Evolutionary conservation across 805 yeast species (phyloP).

Genomic region (Nakazawaea laoshanensis): DNA sequence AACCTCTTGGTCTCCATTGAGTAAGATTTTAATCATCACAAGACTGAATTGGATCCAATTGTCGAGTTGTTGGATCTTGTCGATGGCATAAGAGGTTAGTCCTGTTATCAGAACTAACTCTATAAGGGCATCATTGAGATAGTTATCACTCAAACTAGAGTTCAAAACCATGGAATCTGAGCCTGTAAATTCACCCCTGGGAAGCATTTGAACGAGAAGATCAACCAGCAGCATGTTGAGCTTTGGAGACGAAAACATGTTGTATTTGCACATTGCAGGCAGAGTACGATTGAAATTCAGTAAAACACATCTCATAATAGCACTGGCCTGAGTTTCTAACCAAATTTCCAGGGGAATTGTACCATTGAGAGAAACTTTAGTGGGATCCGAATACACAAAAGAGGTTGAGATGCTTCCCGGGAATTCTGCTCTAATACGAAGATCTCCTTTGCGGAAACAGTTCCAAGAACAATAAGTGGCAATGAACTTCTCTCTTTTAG

Average conservation of each 20-base stretch:
- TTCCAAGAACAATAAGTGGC: conserved; percentile 67
- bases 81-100: conserved; percentile 30
- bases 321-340: conserved; percentile 55
- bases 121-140: conserved; percentile 41
- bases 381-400: conserved; percentile 42
- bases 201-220: conserved; percentile 34
- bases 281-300: conserved; percentile 43
- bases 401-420: conserved; percentile 34
- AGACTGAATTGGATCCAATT: conserved; percentile 17
- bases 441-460: conserved; percentile 63
- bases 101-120: conserved; percentile 30
- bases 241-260: conserved; percentile 27
- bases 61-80: conserved; percentile 20
- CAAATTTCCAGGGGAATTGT: conserved; percentile 31
- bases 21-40: conserved; percentile 32
- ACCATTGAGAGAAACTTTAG: conserved; percentile 52
- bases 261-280: conserved; percentile 50
- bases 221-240: conserved; percentile 28
- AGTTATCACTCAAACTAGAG: conserved; percentile 35
- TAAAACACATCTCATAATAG: conserved; percentile 44
- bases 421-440: conserved; percentile 55
- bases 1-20: conserved; percentile 33
- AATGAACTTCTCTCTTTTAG: conserved; percentile 22
- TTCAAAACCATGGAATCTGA: conserved; percentile 23
- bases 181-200: conserved; percentile 40